Conservation (phyloP, 495 filamentous ascomycete species). For the Penicillium steckii region DNA sequence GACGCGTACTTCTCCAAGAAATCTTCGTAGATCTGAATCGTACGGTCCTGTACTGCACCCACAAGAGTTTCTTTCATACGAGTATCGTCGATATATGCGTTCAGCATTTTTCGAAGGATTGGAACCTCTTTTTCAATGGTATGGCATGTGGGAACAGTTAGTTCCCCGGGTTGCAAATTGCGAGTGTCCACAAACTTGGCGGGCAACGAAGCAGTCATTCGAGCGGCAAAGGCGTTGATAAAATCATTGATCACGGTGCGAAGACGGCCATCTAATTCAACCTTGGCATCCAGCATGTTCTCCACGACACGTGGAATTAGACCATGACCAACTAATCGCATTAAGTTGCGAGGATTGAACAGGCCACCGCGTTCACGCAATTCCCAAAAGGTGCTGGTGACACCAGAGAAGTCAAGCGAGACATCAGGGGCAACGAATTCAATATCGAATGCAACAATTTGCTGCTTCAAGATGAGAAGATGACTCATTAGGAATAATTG, state of each 20-base stretch:
- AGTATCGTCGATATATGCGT: conserved; percentile 58
- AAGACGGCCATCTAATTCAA: conserved; percentile 76
- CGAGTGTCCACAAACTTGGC: conserved; percentile 41
- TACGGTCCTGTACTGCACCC: conserved; percentile 59
- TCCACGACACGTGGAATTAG: conserved; percentile 61
- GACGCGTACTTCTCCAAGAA: conserved; percentile 56
- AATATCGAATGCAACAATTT: conserved; percentile 90
- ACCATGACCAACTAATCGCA: conserved; percentile 57
- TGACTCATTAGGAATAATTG: conserved; percentile 91
- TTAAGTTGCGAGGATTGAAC: conserved; percentile 63
- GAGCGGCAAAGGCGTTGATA: conserved; percentile 56
- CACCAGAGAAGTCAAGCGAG: conserved; percentile 72
- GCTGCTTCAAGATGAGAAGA: conserved; percentile 84
- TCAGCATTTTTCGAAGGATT: conserved; percentile 48
- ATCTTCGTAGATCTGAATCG: conserved; percentile 57
- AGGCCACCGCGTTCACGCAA: conserved; percentile 66
- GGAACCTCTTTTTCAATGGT: conserved; percentile 56
- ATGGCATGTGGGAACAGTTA: conserved; percentile 39
- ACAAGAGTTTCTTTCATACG: conserved; percentile 63
- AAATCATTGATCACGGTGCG: conserved; percentile 79
- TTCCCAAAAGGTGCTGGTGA: conserved; percentile 78
- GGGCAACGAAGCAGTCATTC: conserved; percentile 54
- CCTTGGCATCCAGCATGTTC: conserved; percentile 74
- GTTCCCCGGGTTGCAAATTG: conserved; percentile 36
- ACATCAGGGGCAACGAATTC: conserved; percentile 76